Conservation (phyloP, 805 yeast genomes). For the Starmera dryadoides region DNA sequence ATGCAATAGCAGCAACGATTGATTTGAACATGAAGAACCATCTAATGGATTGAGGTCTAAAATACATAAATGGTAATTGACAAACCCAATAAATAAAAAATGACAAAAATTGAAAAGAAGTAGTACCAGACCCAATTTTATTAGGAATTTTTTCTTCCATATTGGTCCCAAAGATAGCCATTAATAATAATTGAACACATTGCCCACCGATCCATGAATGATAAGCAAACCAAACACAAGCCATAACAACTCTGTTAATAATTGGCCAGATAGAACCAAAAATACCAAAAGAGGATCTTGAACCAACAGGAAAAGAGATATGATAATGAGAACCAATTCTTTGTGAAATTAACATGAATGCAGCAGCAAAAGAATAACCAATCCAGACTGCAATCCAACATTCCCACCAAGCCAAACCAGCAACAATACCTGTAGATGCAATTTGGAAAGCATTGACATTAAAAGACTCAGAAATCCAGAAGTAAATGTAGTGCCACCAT, state of each 20-base stretch:
- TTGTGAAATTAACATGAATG: slow-evolving; percentile 61
- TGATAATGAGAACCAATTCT: slow-evolving; percentile 79
- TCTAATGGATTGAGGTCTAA: slow-evolving; percentile 76
- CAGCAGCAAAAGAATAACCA: slow-evolving; percentile 66
- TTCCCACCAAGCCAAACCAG: slow-evolving; percentile 87
- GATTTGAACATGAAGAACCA: slow-evolving; percentile 83
- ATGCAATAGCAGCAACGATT: slow-evolving; percentile 72
- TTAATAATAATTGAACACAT: slow-evolving; percentile 70
- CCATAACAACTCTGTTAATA: slow-evolving; percentile 81
- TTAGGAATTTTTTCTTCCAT: slow-evolving; percentile 57
- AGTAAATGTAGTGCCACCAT: slow-evolving; percentile 73
- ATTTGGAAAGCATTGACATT: slow-evolving; percentile 89
- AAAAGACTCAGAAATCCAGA: slow-evolving; percentile 88
- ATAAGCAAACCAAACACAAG: slow-evolving; percentile 82
- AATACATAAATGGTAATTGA: slow-evolving; percentile 73
- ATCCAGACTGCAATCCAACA: slow-evolving; percentile 86
- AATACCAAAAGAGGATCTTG: slow-evolving; percentile 78
- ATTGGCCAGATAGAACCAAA: slow-evolving; percentile 88
- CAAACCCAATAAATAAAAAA: slow-evolving; percentile 80
- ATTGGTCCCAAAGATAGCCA: slow-evolving; percentile 66
- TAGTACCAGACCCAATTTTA: slow-evolving; percentile 53
- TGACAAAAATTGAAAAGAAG: slow-evolving; percentile 65
- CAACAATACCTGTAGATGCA: slow-evolving; percentile 75
- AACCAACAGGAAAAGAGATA: slow-evolving; percentile 76
- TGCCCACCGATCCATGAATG: slow-evolving; percentile 83